Base-by-base conservation (phyloP, 805 yeast genomes). In the Myxozyma neglecta region DNA sequence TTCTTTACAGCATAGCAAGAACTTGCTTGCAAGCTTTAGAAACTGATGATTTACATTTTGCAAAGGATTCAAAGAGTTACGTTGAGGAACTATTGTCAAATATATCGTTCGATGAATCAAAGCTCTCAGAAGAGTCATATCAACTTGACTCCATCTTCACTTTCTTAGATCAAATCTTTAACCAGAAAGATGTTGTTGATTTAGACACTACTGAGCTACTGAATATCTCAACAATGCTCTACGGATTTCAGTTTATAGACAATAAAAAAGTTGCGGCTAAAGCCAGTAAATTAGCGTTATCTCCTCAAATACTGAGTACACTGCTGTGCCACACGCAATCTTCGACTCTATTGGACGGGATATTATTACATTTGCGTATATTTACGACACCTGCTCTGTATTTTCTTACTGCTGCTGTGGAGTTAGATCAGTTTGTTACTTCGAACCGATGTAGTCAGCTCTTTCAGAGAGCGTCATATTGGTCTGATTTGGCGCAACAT, bases 1-100 rank as follows among this genome's bases (percentile, higher is more conserved):
- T 47, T 4, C 34, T 49, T 32, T 14, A 14, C 13, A 16, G 13
- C 2, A n/a, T 34, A 1, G 60, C 40, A 14, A 29, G 20, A 14
- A 14, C 36, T 3, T 20, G 45, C 8, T 14, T 42, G 14, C 37
- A 34, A 3, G 62, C 63, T 3, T 18, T 55, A 14, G 42, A 43
- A 16, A 55, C 59, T 8, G 63, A 55, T 14, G 63, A 59, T 40
- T 6, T 55, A n/a, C 55, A 56, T 10, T 59, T 59, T 45, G 32
- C 14, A 9, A 42, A 43, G 9, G 18, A 20, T 7, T 16, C 50
- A 14, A 47, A 49, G 11, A 20, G 10, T 1, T 43, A 50, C 13
- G 49, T 59, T 13, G 34, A 44, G 11, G 37, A 24, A 11, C 16
- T 55, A 6, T 46, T 59, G 16, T 35, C 51, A n/a, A 13, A 7